Base-by-base conservation (phyloP, 2,329 filamentous ascomycete genomes). In the Cladosporium sp. region DNA sequence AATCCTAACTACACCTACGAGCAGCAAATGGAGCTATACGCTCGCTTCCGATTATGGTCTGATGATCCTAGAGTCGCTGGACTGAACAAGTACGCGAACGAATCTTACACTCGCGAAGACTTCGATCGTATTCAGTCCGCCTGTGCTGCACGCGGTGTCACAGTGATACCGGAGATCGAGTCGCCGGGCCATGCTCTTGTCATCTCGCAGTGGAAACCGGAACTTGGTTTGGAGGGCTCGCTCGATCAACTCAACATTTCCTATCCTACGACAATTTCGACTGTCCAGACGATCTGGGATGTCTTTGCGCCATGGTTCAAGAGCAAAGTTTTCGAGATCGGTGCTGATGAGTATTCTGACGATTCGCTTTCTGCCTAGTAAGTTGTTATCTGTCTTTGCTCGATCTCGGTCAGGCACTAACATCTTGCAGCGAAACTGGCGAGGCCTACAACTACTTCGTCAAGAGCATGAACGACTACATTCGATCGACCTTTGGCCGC, bases 141-240 rank as follows among this genome's bases (percentile, higher is more conserved):
- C 40, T 86, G 84, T 61, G 82, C 78, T 0, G 70, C 75, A 0
- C 75, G 82, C 4, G 84, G 84, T 3, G 78, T 86, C 1, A 84
- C 83, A 0, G 72, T 86, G 1, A 74, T 85, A 3, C 83, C 83
- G 0, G 84, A 86, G 66, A 83, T 86, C 22, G 84, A 86, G 66
- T 76, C 82, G 0, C 83, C 84, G 0, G 83, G 83, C 0, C 84
- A 86, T 60, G 78, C 80, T 1, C 70, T 86, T 1, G 77, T 78
- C 5, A 77, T 86, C 22, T 80, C 80, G 0, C 82, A 85, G 64
- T 86, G 83, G 83, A 82, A 80, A 61, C 82, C 82, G 0, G 76
- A 84, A 60, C 68, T 85, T 15, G 82, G 77, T 0, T 70, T 83
- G 11, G 67, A 70, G 2, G 77, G 81, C 56, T 39, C 61, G 15